A percentile compares a stretch with the other conserved stretches of the same genome.
Evolutionary conservation across 2,329 filamentous ascomycete genomes (phyloP).

Genomic region (Metarhizium robertsii): DNA sequence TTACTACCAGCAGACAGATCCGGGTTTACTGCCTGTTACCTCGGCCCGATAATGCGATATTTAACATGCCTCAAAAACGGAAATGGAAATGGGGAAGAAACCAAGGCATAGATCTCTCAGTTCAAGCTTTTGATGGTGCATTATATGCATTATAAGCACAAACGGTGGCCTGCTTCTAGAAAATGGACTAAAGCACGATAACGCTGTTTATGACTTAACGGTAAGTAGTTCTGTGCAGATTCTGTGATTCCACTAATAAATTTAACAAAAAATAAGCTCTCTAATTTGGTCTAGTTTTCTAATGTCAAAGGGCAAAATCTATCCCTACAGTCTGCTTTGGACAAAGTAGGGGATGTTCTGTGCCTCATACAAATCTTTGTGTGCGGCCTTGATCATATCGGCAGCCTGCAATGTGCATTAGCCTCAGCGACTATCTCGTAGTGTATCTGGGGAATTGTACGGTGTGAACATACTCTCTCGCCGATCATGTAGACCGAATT

Average conservation of each 20-base stretch:
- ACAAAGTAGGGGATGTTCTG: slow-evolving; percentile 1
- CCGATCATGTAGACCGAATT: slow-evolving; percentile 52
- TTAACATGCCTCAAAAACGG: slow-evolving; percentile 22
- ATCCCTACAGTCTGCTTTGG: neutral
- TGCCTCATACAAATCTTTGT: slow-evolving; percentile 9
- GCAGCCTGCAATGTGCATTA: slow-evolving; percentile 5
- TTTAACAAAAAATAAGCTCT: too few species aligned
- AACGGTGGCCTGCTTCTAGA: slow-evolving; percentile 31
- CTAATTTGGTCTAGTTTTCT: too few species aligned
- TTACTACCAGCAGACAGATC: too few species aligned
- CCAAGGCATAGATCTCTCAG: slow-evolving; percentile 50
- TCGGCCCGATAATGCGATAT: too few species aligned
- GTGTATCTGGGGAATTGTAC: neutral
- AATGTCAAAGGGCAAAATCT: too few species aligned
- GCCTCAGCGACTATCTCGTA: neutral
- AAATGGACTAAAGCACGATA: slow-evolving; percentile 45
- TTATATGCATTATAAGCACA: slow-evolving; percentile 16
- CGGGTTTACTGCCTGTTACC: too few species aligned
- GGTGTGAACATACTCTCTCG: slow-evolving; percentile 32
- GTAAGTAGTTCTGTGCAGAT: slow-evolving; percentile 10
- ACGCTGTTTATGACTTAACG: slow-evolving; percentile 41
- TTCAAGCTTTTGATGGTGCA: slow-evolving; percentile 50
- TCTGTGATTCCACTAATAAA: too few species aligned
- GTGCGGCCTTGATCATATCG: slow-evolving; percentile 10
- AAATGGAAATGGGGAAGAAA: slow-evolving; percentile 57